A percentile compares a stretch with the other conserved stretches of the same genome.
Conservation (phyloP, 2,329 filamentous ascomycete genomes). For the Macrophomina phaseolina region DNA sequence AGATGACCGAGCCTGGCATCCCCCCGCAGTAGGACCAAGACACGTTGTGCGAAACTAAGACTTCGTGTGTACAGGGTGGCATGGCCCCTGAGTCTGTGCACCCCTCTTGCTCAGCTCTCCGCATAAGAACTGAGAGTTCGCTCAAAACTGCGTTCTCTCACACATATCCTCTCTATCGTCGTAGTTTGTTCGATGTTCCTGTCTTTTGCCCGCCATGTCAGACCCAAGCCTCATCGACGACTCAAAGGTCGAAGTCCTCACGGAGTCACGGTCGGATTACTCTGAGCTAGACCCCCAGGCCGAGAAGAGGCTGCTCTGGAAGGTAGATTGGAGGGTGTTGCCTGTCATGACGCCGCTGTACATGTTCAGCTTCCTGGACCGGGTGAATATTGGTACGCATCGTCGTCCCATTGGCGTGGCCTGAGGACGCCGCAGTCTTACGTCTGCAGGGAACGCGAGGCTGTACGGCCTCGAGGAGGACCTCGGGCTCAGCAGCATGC, state of each 20-base stretch:
- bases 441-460: slow-evolving; percentile 57
- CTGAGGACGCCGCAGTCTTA: neutral
- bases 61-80: neutral
- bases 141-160: neutral
- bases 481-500: slow-evolving; percentile 63
- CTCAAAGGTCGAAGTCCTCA: neutral
- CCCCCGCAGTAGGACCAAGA: neutral
- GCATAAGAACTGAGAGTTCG: neutral
- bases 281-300: slow-evolving; percentile 40
- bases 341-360: slow-evolving; percentile 73
- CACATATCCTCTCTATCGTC: no score
- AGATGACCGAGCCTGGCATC: neutral
- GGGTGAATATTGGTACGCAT: slow-evolving; percentile 70
- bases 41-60: neutral
- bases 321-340: slow-evolving; percentile 68
- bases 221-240: neutral
- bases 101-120: neutral
- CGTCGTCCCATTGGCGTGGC: neutral
- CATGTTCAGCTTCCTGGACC: slow-evolving; percentile 76
- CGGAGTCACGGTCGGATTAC: neutral
- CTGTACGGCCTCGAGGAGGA: slow-evolving; percentile 69
- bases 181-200: neutral
- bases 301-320: slow-evolving; percentile 65
- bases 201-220: neutral
- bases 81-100: neutral